phyloP scores from a whole-genome alignment of 1,139 yeast genomes.

The Keqinozyma sinolaborantium region DNA sequence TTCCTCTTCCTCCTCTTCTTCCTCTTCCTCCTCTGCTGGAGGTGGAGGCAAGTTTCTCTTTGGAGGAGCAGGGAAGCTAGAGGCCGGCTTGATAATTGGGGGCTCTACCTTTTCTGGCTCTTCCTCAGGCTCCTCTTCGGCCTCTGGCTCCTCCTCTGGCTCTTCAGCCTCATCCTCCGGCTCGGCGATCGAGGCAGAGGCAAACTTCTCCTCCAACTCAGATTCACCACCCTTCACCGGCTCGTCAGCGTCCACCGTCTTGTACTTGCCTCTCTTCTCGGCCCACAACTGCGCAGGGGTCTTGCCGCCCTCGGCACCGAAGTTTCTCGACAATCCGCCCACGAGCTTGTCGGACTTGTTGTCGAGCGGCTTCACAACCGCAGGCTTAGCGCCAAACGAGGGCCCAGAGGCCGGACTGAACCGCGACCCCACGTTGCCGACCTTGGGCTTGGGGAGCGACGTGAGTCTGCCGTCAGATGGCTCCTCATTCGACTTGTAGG shows the following conservation, averaged over 20 bases:
- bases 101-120: slow-evolving; percentile 13
- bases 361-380: slow-evolving; percentile 24
- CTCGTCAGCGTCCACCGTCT: slow-evolving; percentile 32
- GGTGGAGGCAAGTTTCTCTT: slow-evolving; percentile 20
- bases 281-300: slow-evolving; percentile 98
- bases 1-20: slow-evolving; percentile 17
- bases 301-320: slow-evolving; percentile 73
- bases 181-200: slow-evolving; percentile 11
- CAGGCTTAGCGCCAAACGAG: slow-evolving; percentile 55
- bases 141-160: slow-evolving; percentile 19
- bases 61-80: slow-evolving; percentile 16
- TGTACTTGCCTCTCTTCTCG: slow-evolving; percentile 72
- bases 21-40: slow-evolving; percentile 15
- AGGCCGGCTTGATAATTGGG: slow-evolving; percentile 12
- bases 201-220: slow-evolving; percentile 17
- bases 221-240: slow-evolving; percentile 8
- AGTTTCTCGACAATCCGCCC: slow-evolving; percentile 67
- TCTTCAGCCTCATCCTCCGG: slow-evolving; percentile 15
- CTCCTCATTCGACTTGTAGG: slow-evolving; percentile 24
- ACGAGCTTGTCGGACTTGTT: slow-evolving; percentile 42
- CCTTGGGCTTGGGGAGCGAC: slow-evolving; percentile 65
- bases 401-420: slow-evolving; percentile 38
- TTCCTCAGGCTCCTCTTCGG: slow-evolving; percentile 17
- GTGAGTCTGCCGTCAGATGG: slow-evolving; percentile 50
- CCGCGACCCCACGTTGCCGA: slow-evolving; percentile 49